Base-by-base conservation (phyloP, 2,329 filamentous ascomycete species). In the Cytospora schulzeri region DNA sequence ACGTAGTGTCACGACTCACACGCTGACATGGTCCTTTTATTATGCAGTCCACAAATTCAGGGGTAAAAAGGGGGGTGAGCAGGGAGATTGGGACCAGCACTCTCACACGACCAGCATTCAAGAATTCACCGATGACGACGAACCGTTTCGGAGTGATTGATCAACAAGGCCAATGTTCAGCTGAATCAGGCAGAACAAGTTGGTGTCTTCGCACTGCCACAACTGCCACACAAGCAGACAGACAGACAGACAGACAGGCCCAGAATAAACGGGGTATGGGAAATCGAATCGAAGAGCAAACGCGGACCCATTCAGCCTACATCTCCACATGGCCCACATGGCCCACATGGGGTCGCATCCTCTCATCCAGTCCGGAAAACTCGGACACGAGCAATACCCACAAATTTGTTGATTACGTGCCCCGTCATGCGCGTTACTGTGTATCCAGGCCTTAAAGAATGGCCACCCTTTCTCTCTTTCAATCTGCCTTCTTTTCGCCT, bases 391-490 rank as follows among this genome's bases (percentile, higher is more conserved):
- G 11, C 31, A 12, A 56, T 56, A 62, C 41, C 60, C 60, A 62
- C 60, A 62, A 51, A 62, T 48, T 48, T 14, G 52, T 28, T 29
- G 52, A 62, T 56, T 62, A 62, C 60, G 51, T 60, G 50, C 58
- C 38, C 50, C 50, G 53, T 60, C 9, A 50, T 56, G 60, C 28
- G 45, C 45, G 9, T 48, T 48, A 24, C 45, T 24, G 29, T 26
- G 56, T 57, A 28, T 35, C n/a, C 22, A 50, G 56, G 26, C 63
- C 53, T 65, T 65, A 62, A 65, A 65, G 50, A 52, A 41, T 53
- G 53, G 4, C 17, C 58, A 52, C 9, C 53, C 60, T 57, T 28
- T 52, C 56, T 54, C 50, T 31, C 45, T 51, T 50, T 35, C 60
- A 35, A 29, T 24, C 51, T 57, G 14, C 26, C 28, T 24, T 26